Evolutionary conservation across 192 early-diverging fungal species (phyloP), one percentile per base, ranked within the genome.

Genomic region (Podila minutissima): DNA sequence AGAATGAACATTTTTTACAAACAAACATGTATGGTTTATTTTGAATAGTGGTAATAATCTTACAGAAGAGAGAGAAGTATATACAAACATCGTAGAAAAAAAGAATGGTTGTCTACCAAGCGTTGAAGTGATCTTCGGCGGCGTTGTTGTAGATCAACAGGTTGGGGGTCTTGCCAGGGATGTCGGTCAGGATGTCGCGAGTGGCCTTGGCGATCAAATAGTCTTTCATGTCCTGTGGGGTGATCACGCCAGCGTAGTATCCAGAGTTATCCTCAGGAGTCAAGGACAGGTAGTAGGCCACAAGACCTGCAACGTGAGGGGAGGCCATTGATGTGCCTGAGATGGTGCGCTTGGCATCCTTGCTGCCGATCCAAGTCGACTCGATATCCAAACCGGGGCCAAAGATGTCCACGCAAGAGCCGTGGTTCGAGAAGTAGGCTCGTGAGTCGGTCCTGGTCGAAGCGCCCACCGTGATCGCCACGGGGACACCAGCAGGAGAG

Each of bases 241-340:
- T 81, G 3, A 90, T 82, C 15, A 77, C 62, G 53, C 66, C 70
- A 10, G 71, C 69, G 55, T 67, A 62, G 72, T 71, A 85, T 13
- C 68, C 78, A 59, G 79, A 77, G n/a, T 53, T 58, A 8, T 24
- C 26, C 33, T 81, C 51, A 64, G 86, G 74, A 46, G 82, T 69
- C 69, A 86, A 73, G 38, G 89, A 89, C 24, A 93, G 74, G 64
- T 92, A 70, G 67, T 91, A 90, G 28, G 96, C 95, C 51, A 95
- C 86, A 60, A 96, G 89, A 46, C 96, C 95, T 49, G 91, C 92
- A 32, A 95, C 93, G 67, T 98, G 96, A 20, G 95, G 95, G 57
- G 91, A 89, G 59, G 96, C 95, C 95, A 97, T 97, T 32, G 93
- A 95, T 19, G 96, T 98, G 46, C 96, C 96, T 11, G 95, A 97